Evolutionary conservation across 2,329 filamentous ascomycete species (phyloP), one percentile per base, ranked within the genome.

Genomic region (Westerdykella aurantiaca): DNA sequence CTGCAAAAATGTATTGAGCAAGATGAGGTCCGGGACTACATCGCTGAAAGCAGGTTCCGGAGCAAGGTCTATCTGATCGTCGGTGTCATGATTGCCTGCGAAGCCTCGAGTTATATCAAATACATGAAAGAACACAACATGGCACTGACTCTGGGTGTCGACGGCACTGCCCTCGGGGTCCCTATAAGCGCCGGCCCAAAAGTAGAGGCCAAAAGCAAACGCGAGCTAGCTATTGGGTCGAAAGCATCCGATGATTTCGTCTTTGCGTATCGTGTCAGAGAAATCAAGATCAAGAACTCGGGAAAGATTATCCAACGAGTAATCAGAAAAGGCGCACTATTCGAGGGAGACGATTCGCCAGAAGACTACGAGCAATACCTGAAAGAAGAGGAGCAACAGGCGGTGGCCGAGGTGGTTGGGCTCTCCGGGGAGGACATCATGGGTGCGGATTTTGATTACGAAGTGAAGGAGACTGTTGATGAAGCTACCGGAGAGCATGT

Each of bases 211-310:
- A 39, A n/a, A 2, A 16, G 9, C 13, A 35, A 21, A 14, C 34
- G 9, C 13, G 31, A 10, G 31, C 29, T 25, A 12, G 21, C 14
- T 6, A 33, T 44, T 5, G 21, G 22, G 10, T 37, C 33, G 11
- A 34, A 40, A 17, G 42, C 25, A 2, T 22, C 42, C 6, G 42
- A 41, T 22, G 42, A 41, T 31, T 44, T 44, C 17, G 42, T 44
- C 14, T 44, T 44, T 22, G 42, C 37, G 17, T 41, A 39, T 22
- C 13, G 42, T 7, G 16, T 44, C 17, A 34, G 31, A 13, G 23
- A 44, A 17, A 35, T 41, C 18, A 40, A 29, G 31, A 13, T 37
- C 21, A 44, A 31, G 33, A 40, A 35, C 31, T 17, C 16, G 4
- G 42, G 38, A 6, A 34, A 34, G 16, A 39, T 29, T 12, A 18